Percentiles rank a stretch among this genome's conserved stretches.
These are phyloP conservation scores for Zoysia matrella DNA, from an alignment of 202 grass and related monocot species.

Conservation along the genomic window DNA sequence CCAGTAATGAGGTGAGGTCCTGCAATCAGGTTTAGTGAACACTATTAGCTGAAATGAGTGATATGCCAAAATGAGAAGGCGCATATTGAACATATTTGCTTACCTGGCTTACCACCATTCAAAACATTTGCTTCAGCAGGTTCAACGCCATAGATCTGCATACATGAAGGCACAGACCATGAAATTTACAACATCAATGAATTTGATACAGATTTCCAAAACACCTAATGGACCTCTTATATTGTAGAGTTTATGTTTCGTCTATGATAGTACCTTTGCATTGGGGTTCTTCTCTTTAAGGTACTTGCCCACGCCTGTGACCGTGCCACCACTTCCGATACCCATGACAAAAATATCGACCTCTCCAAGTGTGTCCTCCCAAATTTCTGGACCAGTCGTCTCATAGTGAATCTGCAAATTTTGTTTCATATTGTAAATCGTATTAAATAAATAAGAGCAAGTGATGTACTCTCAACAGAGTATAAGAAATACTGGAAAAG, in stretches of 20 bases:
- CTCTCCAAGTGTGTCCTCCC: slow-evolving; percentile 80
- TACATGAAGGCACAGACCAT: background rate
- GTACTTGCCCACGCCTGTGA: background rate
- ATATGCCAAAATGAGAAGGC: slow-evolving; percentile 7
- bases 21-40: slow-evolving; percentile 40
- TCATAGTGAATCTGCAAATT: slow-evolving; percentile 70
- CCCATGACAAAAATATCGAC: slow-evolving; percentile 95
- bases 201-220: background rate
- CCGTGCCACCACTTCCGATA: slow-evolving; percentile 44
- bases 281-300: slow-evolving; percentile 85
- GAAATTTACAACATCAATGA: background rate
- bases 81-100: background rate
- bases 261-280: slow-evolving; percentile 54
- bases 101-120: slow-evolving; percentile 8
- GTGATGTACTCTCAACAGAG: background rate
- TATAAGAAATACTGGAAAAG: background rate
- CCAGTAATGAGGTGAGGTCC: slow-evolving; percentile 90
- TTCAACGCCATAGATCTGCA: slow-evolving; percentile 84
- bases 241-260: background rate
- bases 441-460: background rate
- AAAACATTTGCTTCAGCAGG: slow-evolving; percentile 40
- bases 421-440: background rate
- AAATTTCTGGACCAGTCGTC: slow-evolving; percentile 90
- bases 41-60: slow-evolving; percentile 14
- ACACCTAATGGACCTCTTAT: background rate